Evolutionary conservation across 352 stramenopile genomes (phyloP), one percentile per base, ranked within the genome.

Genomic region (Albugo laibachii): DNA sequence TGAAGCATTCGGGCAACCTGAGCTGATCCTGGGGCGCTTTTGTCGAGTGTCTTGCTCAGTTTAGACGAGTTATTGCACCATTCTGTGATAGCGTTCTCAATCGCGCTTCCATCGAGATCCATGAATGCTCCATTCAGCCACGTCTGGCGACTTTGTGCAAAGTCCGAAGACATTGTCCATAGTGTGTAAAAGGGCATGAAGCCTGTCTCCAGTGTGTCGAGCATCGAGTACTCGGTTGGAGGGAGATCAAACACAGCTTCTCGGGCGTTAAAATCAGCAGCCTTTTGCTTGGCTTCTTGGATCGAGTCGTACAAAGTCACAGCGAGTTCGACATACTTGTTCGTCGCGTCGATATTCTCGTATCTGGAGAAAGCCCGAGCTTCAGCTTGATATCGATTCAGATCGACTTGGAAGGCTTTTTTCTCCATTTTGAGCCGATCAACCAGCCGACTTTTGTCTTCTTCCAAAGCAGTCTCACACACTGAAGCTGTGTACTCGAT

Each of bases 151-250:
- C 66, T 95, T 45, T 83, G 72, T 47, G 94, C 76, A 57, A 96
- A 96, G 54, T 96, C 87, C 35, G 71, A 88, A 52, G 88, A 91
- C 83, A 96, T 95, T 10, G 84, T 96, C 87, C 89, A 97, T 4
- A 97, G 72, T 51, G 93, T 92, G 54, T 92, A 95, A 60, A 94
- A 95, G 18, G 83, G 85, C 12, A 69, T 55, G 36, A 96, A 92
- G 43, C 95, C 75, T 1, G 53, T 58, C 54, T 95, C 80, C 13
- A 95, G 62, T 44, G 88, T 83, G 24, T 53, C 53, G 14, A 97
- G 52, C 15, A 93, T 65, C 21, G 74, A 69, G 54, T 96, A 96
- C 35, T 96, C 86, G 0, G 85, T 96, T 13, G 80, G 80, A 8
- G 78, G 78, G 35, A 96, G 95, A 13, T 85, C 87, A 58, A 97